Conservation (phyloP, 768 basidiomycete genomes). For the Dacryopinax spathularia region DNA sequence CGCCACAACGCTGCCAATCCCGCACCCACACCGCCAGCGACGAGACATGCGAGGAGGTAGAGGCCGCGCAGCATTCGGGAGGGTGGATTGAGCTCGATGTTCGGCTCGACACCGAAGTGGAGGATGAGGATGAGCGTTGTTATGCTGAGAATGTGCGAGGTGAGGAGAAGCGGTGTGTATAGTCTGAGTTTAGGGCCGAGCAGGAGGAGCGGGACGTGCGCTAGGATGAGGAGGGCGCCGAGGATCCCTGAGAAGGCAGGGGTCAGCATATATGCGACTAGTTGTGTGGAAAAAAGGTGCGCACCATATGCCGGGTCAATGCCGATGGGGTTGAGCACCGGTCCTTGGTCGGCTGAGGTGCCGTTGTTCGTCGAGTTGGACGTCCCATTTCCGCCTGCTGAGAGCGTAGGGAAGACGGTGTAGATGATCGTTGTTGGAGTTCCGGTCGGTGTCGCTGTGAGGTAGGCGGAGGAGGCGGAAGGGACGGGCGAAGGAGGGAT, state of each 20-base stretch:
- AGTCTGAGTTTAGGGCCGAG: slow-evolving; percentile 94
- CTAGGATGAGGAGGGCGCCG: slow-evolving; percentile 75
- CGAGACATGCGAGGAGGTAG: slow-evolving; percentile 67
- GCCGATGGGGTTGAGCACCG: slow-evolving; percentile 40
- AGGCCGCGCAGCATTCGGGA: slow-evolving; percentile 66
- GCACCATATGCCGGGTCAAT: slow-evolving; percentile 78
- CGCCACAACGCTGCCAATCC: slow-evolving; percentile 84
- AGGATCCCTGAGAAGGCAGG: slow-evolving; percentile 28
- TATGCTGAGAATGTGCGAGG: slow-evolving; percentile 77
- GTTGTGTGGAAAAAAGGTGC: not conserved
- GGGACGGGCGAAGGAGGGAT: slow-evolving; percentile 27
- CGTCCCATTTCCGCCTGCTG: slow-evolving; percentile 1
- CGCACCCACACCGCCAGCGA: slow-evolving; percentile 74
- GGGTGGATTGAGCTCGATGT: slow-evolving; percentile 67
- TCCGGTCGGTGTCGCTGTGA: slow-evolving; percentile 33
- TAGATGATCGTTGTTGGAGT: slow-evolving; percentile 22
- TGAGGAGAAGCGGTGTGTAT: slow-evolving; percentile 57
- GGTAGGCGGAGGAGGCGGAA: slow-evolving; percentile 25
- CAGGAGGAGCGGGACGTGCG: slow-evolving; percentile 77
- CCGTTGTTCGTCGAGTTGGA: slow-evolving; percentile 9
- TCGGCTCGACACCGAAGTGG: slow-evolving; percentile 60
- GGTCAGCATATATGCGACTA: not conserved
- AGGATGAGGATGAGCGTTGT: slow-evolving; percentile 77
- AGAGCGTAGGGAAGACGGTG: slow-evolving; percentile 13
- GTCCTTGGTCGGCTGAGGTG: slow-evolving; percentile 18